Conservation (phyloP, 345 rosid genomes). For the Euclidium syriacum region DNA sequence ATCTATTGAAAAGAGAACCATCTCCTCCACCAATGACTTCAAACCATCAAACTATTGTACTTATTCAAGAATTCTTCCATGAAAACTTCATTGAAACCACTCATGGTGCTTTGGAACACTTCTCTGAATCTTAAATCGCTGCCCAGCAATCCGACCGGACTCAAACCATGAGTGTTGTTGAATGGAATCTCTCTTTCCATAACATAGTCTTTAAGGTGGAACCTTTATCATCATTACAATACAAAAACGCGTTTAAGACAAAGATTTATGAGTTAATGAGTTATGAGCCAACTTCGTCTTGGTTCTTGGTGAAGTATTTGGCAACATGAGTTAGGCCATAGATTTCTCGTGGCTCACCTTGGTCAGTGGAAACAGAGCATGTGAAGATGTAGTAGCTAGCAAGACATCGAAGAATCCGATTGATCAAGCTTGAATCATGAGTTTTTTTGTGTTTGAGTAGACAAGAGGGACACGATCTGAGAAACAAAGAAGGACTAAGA, state of each 20-base stretch:
- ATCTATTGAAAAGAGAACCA: slow-evolving; percentile 42
- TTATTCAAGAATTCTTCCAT: slow-evolving; percentile 33
- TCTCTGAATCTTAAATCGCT: slow-evolving; percentile 34
- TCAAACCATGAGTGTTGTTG: slow-evolving; percentile 44
- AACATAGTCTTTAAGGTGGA: slow-evolving; percentile 40
- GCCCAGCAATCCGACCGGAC: slow-evolving; percentile 20
- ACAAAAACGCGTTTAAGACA: too few relatives aligned
- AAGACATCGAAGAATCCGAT: slow-evolving; percentile 22
- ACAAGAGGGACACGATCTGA: slow-evolving; percentile 9
- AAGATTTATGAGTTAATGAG: not conserved
- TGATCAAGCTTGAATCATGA: not conserved
- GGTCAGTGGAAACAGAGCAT: slow-evolving; percentile 20
- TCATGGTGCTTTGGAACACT: slow-evolving; percentile 34
- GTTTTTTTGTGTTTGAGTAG: not conserved
- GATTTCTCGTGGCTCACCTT: not conserved
- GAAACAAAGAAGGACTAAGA: slow-evolving; percentile 15
- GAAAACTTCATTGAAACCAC: slow-evolving; percentile 38
- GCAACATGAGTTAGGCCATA: slow-evolving; percentile 27
- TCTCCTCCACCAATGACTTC: slow-evolving; percentile 47
- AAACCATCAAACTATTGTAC: slow-evolving; percentile 41
- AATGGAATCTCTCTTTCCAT: slow-evolving; percentile 49
- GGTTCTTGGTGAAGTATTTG: slow-evolving; percentile 27
- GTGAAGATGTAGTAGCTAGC: slow-evolving; percentile 20
- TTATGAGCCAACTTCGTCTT: slow-evolving; percentile 15
- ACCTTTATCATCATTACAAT: slow-evolving; percentile 24